These are phyloP conservation scores for Trichoderma afroharzianum DNA, from an alignment of 2,329 filamentous ascomycete species.

Conservation along the genomic window DNA sequence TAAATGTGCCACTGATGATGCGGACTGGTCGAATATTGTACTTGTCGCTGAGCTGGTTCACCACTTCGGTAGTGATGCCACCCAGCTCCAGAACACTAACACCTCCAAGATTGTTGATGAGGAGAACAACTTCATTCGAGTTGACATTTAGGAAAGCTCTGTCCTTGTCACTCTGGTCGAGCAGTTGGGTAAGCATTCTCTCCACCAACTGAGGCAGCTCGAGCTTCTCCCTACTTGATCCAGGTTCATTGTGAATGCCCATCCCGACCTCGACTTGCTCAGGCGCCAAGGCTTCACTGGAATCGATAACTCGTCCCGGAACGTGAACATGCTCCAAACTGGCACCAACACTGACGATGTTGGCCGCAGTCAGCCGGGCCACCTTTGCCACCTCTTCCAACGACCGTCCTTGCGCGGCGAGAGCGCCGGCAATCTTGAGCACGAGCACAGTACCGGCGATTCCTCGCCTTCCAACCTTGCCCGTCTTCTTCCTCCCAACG, in stretches of 20 bases:
- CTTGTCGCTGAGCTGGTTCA: slow-evolving; percentile 54
- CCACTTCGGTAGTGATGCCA: slow-evolving; percentile 67
- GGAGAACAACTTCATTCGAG: slow-evolving; percentile 61
- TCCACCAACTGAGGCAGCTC: slow-evolving; percentile 53
- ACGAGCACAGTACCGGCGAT: slow-evolving; percentile 90
- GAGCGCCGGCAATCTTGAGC: slow-evolving; percentile 82
- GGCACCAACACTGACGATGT: slow-evolving; percentile 80
- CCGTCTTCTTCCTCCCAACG: slow-evolving; percentile 73
- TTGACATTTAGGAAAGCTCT: slow-evolving; percentile 65
- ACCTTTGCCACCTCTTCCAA: slow-evolving; percentile 70
- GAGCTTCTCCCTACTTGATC: slow-evolving; percentile 50
- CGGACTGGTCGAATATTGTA: slow-evolving; percentile 61
- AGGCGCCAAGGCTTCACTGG: slow-evolving; percentile 52
- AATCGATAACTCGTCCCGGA: slow-evolving; percentile 65
- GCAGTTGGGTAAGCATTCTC: slow-evolving; percentile 66
- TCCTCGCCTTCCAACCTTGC: slow-evolving; percentile 88
- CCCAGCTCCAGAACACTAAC: slow-evolving; percentile 70
- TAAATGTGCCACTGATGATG: slow-evolving; percentile 66
- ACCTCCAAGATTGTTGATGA: slow-evolving; percentile 74
- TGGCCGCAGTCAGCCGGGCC: slow-evolving; percentile 67
- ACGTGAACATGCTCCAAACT: slow-evolving; percentile 91
- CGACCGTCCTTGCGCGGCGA: slow-evolving; percentile 66
- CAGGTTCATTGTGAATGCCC: slow-evolving; percentile 73
- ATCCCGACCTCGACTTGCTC: slow-evolving; percentile 66
- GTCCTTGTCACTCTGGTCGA: slow-evolving; percentile 63